A percentile compares a stretch with the other conserved stretches of the same genome.
phyloP scores from a whole-genome alignment of 2,329 filamentous ascomycete species.

The Hypoxylon sp. region DNA sequence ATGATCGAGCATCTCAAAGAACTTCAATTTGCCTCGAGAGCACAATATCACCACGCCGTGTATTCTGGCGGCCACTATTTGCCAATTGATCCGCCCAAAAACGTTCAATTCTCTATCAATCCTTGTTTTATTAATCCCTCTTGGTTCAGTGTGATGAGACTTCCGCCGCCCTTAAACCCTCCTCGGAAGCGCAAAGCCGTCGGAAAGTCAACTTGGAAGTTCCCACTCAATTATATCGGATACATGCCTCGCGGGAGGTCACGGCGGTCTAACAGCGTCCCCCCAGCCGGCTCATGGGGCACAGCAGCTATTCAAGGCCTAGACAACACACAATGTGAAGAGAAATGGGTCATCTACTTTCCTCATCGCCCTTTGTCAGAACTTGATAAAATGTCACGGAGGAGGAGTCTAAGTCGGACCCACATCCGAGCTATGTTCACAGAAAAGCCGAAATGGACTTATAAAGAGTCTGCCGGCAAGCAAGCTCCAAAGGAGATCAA shows the following conservation, averaged over 20 bases:
- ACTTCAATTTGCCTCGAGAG: slow-evolving; percentile 20
- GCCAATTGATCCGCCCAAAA: slow-evolving; percentile 63
- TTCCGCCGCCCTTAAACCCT: neutral
- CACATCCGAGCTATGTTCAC: slow-evolving; percentile 57
- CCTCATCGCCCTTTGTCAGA: slow-evolving; percentile 51
- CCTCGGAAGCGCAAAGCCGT: neutral
- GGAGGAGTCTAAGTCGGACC: slow-evolving; percentile 57
- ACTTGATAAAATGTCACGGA: slow-evolving; percentile 54
- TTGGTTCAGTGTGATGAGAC: slow-evolving; percentile 1
- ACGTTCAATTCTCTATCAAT: slow-evolving; percentile 36
- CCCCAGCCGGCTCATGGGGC: slow-evolving; percentile 37
- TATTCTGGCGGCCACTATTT: slow-evolving; percentile 47
- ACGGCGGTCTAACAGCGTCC: slow-evolving; percentile 42
- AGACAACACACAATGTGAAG: neutral
- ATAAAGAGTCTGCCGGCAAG: slow-evolving; percentile 8
- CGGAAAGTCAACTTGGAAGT: neutral
- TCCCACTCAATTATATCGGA: slow-evolving; percentile 6
- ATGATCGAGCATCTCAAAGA: slow-evolving; percentile 43
- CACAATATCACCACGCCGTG: slow-evolving; percentile 38
- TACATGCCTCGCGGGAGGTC: slow-evolving; percentile 25
- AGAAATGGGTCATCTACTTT: slow-evolving; percentile 43
- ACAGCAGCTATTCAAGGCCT: slow-evolving; percentile 23
- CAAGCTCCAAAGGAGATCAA: neutral
- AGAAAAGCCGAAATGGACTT: slow-evolving; percentile 46
- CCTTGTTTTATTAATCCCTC: slow-evolving; percentile 35